Base-by-base conservation (phyloP, 2,329 filamentous ascomycete species). In the Stachybotrys elegans region DNA sequence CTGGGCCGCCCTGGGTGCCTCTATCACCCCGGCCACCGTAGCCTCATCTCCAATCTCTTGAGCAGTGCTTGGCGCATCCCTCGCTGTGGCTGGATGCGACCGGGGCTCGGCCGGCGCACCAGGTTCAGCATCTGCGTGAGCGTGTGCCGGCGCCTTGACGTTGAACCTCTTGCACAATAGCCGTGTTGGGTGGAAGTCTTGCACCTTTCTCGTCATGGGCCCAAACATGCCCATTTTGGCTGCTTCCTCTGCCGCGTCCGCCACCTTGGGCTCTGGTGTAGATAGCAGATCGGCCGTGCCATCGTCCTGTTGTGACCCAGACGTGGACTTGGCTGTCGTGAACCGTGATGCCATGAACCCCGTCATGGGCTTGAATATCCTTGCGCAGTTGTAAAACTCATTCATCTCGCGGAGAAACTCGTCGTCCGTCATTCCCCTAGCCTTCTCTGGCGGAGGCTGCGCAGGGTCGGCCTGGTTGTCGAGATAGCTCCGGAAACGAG, bases 81-180 rank as follows among this genome's bases (percentile, higher is more conserved):
- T 13, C 19, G 25, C 23, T 40, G 25, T 41, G 27, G 40, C 38
- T 47, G 22, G 38, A 34, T 19, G 34, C 43, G 32, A 43, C 50
- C n/a, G 46, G 44, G 47, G 55, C 45, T 45, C 57, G 20, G 12
- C 38, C 46, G 22, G 42, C 12, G 13, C 40, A 45, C 61, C 70
- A 0, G 72, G 63, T 11, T 62, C 56, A 20, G 54, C 25, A 34
- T 83, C 76, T 25, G 73, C 66, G 54, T 79, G 76, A 23, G 85
- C 81, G 61, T 89, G 78, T 9, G 77, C 74, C 0, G 91, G 89
- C 8, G 86, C 79, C 48, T 76, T 81, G n/a, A 97, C 85, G 54
- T 90, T 90, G 67, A 98, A 95, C 8, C 93, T 78, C 62, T 97
- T 98, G 68, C 92, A 97, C n/a, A 97, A 67, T 32, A 98, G 67